Base-by-base conservation (phyloP, 208 protist genomes). In the Crithidia thermophila region DNA sequence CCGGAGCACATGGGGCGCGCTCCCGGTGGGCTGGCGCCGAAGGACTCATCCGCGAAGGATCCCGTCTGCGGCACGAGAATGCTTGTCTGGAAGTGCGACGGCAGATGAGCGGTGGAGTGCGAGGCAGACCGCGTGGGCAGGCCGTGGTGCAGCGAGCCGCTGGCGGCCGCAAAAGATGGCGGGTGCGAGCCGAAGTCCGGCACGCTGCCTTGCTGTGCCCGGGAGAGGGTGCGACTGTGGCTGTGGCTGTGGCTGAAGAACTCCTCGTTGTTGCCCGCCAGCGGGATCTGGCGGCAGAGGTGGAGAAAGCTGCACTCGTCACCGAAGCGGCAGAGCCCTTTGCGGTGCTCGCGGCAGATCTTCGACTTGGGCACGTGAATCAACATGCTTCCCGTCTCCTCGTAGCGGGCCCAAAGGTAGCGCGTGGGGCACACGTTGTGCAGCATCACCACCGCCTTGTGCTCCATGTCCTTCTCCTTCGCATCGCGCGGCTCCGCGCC, bases 241-340 rank as follows among this genome's bases (percentile, higher is more conserved):
- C 25, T 53, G 61, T 40, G 50, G 53, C 57, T 60, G 45, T 51
- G 46, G 31, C 33, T 52, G 36, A 45, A 43, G 18, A 62, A 23
- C 7, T 72, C 72, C 2, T 73, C 59, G 11, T 88, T 73, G 47
- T 67, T 74, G 45, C 59, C 52, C 51, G 69, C 75, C 18, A 87
- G 67, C 0, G 72, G 49, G 6, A 84, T 78, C 30, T 87, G 60
- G 16, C 88, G 80, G 63, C 91, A 96, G 20, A 93, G 68, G 61
- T 96, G 91, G 36, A 96, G 64, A 53, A 94, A 96, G 34, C 77
- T 82, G 78, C 91, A 96, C 39, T 94, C 87, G 50, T 94, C 86
- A 31, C 88, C 91, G 49, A 94, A 94, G 47, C 86, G 83, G 72
- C 91, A 96, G 33, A 94, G 77, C 0, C 86, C 88, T 34, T 85